Base-by-base conservation (phyloP, 2,329 filamentous ascomycete species). In the Fusarium brachygibbosum region DNA sequence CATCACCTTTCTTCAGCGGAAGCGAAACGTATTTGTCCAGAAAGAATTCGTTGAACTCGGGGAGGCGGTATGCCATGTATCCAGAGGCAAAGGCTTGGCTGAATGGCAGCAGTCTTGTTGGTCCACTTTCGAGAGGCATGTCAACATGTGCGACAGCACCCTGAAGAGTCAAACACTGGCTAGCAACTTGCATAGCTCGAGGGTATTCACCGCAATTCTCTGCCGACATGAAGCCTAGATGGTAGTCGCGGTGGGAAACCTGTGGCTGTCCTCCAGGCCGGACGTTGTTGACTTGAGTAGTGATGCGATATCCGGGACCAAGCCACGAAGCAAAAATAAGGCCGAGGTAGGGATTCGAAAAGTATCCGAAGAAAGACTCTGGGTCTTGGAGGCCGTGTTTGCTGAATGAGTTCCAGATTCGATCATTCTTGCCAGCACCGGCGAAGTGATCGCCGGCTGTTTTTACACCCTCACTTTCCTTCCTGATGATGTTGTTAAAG, bases 321-420 rank as follows among this genome's bases (percentile, higher is more conserved):
- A 90, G 83, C 85, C 87, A 90, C 14, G 86, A 76, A 19, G 82
- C 81, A 48, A 82, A 84, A 25, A 89, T 82, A 10, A 84, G 74
- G 0, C 79, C 77, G 4, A 90, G 81, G 80, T 85, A 88, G 0
- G 87, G 87, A 67, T 90, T 90, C 6, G 85, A 82, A 76, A 88
- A 90, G 80, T 90, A 90, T 9, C 74, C 62, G 0, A 86, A 63
- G 70, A 90, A 90, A 0, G 84, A 86, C 0, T 72, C 42, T 0
- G 87, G 83, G 64, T 88, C 82, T 29, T 78, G 73, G 3, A 85
- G 74, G 21, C 82, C 85, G 71, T 90, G 88, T 72, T 90, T 91
- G 66, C 84, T 84, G 76, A 90, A 88, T 0, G 88, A 87, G 78
- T 90, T 90, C 88, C 88, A 91, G 78, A 90, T 89, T 12, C 88